Conservation (phyloP, 208 protist genomes). For the Leptomonas seymouri region DNA sequence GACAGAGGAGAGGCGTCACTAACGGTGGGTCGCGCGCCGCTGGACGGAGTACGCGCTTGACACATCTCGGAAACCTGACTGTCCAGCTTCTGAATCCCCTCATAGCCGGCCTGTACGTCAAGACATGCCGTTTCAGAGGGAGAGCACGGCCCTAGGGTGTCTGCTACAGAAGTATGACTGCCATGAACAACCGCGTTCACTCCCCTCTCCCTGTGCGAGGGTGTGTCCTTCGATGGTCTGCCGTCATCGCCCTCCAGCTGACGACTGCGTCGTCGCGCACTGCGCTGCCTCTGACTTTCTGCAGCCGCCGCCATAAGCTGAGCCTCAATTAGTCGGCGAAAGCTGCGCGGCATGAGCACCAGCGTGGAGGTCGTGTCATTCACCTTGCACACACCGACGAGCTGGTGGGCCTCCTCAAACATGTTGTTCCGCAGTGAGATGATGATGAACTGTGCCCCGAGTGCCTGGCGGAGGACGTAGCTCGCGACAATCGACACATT, state of each 20-base stretch:
- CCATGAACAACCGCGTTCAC: not conserved
- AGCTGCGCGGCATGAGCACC: constrained; percentile 95
- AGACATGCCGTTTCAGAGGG: not conserved
- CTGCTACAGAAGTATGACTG: not conserved
- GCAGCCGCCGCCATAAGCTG: constrained; percentile 19
- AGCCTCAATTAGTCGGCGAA: constrained; percentile 46
- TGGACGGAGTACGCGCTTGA: constrained; percentile 21
- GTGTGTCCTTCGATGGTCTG: not conserved
- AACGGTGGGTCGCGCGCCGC: constrained; percentile 11
- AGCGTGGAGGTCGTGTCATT: constrained; percentile 97
- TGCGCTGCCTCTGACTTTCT: constrained; percentile 5
- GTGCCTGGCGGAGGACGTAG: constrained; percentile 98
- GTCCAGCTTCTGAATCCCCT: not conserved
- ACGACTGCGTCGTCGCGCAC: constrained; percentile 8
- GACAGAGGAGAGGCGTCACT: constrained; percentile 4
- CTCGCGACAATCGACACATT: constrained; percentile 99
- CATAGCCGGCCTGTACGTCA: not conserved
- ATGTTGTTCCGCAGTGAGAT: constrained; percentile 99
- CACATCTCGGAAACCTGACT: no score
- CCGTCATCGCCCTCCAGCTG: constrained; percentile 1
- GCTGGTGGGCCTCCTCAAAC: constrained; percentile 98
- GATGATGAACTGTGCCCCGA: constrained; percentile 99
- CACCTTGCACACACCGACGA: constrained; percentile 99
- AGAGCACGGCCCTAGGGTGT: not conserved
- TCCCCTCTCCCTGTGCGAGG: not conserved